Evolutionary conservation across 2,329 filamentous ascomycete genomes (phyloP).

Genomic region (Paramyrothecium roridum): DNA sequence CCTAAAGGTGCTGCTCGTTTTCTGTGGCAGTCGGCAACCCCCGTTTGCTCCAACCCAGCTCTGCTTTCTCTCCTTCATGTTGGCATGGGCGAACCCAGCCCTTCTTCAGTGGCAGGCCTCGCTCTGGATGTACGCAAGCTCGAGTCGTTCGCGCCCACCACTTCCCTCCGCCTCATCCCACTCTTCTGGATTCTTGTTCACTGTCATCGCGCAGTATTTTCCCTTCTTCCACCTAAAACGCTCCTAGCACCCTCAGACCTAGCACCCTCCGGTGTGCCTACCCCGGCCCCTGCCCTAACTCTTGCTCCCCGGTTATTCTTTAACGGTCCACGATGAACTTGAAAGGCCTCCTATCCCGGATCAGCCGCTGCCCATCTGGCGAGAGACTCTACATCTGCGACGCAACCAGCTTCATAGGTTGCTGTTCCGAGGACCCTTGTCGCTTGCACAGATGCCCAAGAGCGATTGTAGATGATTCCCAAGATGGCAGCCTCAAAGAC

Average conservation of each 20-base stretch:
- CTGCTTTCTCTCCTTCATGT: neutral
- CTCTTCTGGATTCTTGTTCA: too few species aligned
- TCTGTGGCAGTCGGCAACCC: neutral
- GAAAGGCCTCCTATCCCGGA: slow-evolving; percentile 5
- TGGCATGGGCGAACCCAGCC: neutral
- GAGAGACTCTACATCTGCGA: slow-evolving; percentile 34
- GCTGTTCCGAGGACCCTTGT: slow-evolving; percentile 44
- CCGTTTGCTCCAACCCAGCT: neutral
- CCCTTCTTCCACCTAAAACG: too few species aligned
- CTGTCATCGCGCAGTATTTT: too few species aligned
- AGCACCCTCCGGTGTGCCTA: too few species aligned
- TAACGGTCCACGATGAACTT: slow-evolving; percentile 9
- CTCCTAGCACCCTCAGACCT: too few species aligned
- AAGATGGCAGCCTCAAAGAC: neutral
- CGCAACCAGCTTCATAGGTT: slow-evolving; percentile 35
- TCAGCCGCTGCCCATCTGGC: slow-evolving; percentile 22
- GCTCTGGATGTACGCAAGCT: neutral
- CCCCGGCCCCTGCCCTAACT: too few species aligned
- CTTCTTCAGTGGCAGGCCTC: neutral
- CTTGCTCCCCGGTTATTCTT: too few species aligned
- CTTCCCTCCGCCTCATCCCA: neutral
- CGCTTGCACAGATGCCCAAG: slow-evolving; percentile 24
- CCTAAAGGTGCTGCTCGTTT: neutral
- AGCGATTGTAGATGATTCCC: neutral
- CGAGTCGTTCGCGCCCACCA: neutral